Percentiles rank a stretch among this genome's conserved stretches.
phyloP scores from a whole-genome alignment of 1,139 yeast species.

The Diutina catenulata region DNA sequence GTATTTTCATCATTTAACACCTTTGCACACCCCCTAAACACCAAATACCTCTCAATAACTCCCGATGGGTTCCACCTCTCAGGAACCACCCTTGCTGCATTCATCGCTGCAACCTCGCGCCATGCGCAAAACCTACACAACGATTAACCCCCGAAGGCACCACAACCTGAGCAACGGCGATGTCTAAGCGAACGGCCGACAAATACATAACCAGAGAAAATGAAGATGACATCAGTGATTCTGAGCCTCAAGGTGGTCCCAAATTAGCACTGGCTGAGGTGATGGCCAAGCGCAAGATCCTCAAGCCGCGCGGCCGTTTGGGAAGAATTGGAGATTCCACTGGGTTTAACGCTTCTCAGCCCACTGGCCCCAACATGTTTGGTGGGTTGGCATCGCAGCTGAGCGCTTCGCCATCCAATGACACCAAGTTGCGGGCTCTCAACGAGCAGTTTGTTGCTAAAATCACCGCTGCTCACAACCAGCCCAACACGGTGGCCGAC shows the following conservation, averaged over 20 bases:
- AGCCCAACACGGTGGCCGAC: neutral
- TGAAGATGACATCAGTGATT: conserved; percentile 11
- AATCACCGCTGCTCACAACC: neutral
- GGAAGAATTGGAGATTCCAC: too few relatives aligned
- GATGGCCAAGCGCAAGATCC: conserved; percentile 56
- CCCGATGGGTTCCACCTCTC: too few relatives aligned
- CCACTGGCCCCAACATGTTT: neutral
- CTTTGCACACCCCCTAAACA: too few relatives aligned
- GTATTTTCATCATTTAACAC: too few relatives aligned
- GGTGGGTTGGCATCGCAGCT: too few relatives aligned
- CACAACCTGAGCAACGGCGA: conserved; percentile 13
- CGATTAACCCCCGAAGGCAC: too few relatives aligned
- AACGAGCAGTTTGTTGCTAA: neutral
- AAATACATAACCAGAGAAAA: conserved; percentile 42
- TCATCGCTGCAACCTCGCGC: too few relatives aligned
- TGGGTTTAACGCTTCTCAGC: neutral
- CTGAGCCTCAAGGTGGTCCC: conserved; percentile 21
- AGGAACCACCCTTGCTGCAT: too few relatives aligned
- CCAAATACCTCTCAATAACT: too few relatives aligned
- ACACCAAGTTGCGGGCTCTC: neutral
- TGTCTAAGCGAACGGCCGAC: conserved; percentile 62
- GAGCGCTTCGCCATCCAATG: neutral
- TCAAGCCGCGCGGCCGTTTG: conserved; percentile 37
- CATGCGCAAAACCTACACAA: too few relatives aligned
- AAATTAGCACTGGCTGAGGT: conserved; percentile 46